Evolutionary conservation across 192 early-diverging fungal species (phyloP).

Genomic region (Coemansia sp.): DNA sequence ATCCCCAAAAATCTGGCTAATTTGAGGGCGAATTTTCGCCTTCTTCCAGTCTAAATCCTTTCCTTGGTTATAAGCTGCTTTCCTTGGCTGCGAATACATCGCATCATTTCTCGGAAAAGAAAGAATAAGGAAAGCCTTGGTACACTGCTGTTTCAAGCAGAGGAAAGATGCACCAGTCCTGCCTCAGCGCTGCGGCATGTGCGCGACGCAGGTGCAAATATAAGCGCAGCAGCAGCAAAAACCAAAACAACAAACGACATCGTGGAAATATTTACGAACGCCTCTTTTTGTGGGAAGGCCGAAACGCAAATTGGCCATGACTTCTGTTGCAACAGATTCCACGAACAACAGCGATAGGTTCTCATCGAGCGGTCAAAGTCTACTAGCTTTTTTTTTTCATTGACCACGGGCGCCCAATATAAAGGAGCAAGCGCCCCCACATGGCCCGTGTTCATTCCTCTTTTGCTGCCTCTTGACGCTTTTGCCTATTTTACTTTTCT

Average conservation of each 20-base stretch:
- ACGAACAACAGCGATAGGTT: neutral
- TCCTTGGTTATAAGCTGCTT: too few relatives aligned
- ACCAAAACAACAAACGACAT: conserved; percentile 50
- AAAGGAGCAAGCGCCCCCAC: neutral
- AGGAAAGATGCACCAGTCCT: too few relatives aligned
- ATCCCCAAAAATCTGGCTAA: too few relatives aligned
- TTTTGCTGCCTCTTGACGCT: neutral
- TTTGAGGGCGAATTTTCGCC: too few relatives aligned
- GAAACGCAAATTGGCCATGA: neutral
- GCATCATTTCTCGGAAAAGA: too few relatives aligned
- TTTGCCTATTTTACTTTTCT: neutral
- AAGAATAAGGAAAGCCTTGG: too few relatives aligned
- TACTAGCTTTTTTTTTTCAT: too few relatives aligned
- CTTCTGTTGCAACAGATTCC: neutral
- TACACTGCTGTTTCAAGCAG: too few relatives aligned
- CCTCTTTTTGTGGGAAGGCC: neutral
- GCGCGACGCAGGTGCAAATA: too few relatives aligned
- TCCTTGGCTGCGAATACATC: too few relatives aligned
- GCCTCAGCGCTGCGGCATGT: too few relatives aligned
- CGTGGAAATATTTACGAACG: neutral
- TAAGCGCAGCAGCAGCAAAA: conserved; percentile 22
- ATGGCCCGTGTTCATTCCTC: neutral
- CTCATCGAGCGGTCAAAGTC: neutral
- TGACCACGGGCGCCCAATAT: neutral
- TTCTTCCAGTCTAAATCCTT: too few relatives aligned